phyloP scores from a whole-genome alignment of 768 basidiomycete genomes.

The Wakefieldia striispora region DNA sequence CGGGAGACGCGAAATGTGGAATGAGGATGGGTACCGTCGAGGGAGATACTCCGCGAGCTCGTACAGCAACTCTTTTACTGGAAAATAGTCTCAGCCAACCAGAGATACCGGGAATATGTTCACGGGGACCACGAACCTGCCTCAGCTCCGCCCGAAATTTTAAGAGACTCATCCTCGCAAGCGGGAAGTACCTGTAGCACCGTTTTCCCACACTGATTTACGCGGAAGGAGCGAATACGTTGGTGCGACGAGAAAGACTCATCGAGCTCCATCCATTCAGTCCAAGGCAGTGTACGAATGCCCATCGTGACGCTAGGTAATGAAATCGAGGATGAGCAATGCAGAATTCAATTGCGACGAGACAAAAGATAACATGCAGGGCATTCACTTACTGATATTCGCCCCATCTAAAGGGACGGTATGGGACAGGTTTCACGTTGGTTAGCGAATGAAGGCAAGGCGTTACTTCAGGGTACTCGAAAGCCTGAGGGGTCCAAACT shows the following conservation, averaged over 20 bases:
- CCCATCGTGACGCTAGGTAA: conserved; percentile 65
- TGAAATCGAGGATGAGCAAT: not conserved
- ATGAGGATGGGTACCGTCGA: conserved; percentile 61
- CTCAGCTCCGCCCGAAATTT: conserved; percentile 29
- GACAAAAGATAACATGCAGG: not conserved
- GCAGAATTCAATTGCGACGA: too few relatives aligned
- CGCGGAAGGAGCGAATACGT: conserved; percentile 54
- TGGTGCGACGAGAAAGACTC: conserved; percentile 55
- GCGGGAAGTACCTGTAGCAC: conserved; percentile 48
- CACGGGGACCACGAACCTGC: conserved; percentile 24
- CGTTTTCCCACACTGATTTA: conserved; percentile 47
- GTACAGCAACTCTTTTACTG: conserved; percentile 66
- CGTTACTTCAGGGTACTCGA: conserved; percentile 51
- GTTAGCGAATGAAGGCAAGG: conserved; percentile 39
- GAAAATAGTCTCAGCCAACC: not conserved
- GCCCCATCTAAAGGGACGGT: conserved; percentile 69
- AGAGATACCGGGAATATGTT: not conserved
- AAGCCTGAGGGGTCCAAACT: conserved; percentile 54
- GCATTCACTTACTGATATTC: conserved; percentile 56
- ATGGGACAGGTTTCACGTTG: conserved; percentile 57
- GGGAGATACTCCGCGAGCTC: conserved; percentile 69
- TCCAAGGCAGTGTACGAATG: conserved; percentile 66
- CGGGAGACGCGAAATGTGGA: conserved; percentile 45
- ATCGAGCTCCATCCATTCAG: conserved; percentile 77
- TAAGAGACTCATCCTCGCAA: conserved; percentile 41